Evolutionary conservation across 768 basidiomycete genomes (phyloP).

Genomic region (Leccinum truebloodii): DNA sequence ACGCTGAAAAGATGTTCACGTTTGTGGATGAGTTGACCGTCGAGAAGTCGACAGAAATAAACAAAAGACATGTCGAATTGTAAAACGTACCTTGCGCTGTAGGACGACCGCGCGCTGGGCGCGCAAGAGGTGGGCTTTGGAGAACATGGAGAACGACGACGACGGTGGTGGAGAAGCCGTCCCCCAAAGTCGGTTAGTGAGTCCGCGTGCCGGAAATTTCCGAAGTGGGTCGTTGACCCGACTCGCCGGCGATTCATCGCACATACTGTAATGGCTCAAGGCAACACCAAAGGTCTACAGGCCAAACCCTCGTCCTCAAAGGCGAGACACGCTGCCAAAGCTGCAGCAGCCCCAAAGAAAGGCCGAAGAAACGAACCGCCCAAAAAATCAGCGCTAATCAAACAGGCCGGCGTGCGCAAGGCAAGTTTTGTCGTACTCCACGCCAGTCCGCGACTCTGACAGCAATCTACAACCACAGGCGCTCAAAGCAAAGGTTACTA

Average conservation of each 20-base stretch:
- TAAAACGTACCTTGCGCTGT: conserved; percentile 45
- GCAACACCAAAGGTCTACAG: conserved; percentile 78
- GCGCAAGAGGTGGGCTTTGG: conserved; percentile 49
- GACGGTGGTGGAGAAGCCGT: conserved; percentile 9
- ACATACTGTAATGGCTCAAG: conserved; percentile 62
- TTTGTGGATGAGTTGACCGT: not conserved
- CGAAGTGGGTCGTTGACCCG: conserved; percentile 10
- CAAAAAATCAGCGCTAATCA: conserved; percentile 73
- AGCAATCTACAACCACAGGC: conserved; percentile 43
- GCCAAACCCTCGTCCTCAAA: conserved; percentile 47
- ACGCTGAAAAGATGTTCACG: conserved; percentile 46
- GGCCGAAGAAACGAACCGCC: conserved; percentile 78
- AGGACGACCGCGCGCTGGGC: conserved; percentile 50
- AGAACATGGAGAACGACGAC: conserved; percentile 38
- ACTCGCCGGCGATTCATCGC: not conserved
- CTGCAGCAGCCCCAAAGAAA: conserved; percentile 74
- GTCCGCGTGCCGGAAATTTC: conserved; percentile 27
- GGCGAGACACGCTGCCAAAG: conserved; percentile 61
- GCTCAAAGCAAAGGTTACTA: conserved; percentile 88
- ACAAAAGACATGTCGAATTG: not conserved
- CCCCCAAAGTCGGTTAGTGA: conserved; percentile 1
- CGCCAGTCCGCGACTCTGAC: not conserved
- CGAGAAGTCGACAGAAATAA: not conserved
- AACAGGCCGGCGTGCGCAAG: conserved; percentile 77
- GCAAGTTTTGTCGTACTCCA: conserved; percentile 37